A percentile compares a stretch with the other conserved stretches of the same genome.
phyloP scores from a whole-genome alignment of 495 filamentous ascomycete species.

The Penicillium lagena region DNA sequence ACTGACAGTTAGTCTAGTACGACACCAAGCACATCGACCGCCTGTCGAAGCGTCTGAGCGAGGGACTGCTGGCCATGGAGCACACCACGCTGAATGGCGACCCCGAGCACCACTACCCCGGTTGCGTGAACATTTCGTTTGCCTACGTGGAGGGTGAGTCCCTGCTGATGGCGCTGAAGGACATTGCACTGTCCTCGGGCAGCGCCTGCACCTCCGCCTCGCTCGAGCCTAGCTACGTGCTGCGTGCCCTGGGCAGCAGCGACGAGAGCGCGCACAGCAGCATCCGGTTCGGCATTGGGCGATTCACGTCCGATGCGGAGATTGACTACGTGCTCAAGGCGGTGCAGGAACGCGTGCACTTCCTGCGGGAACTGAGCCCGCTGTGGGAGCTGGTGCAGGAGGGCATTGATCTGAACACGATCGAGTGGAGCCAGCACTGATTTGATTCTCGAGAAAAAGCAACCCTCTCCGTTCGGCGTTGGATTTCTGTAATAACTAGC shows the following conservation, averaged over 20 bases:
- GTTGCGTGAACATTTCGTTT: slow-evolving; percentile 97
- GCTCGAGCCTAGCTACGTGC: slow-evolving; percentile 90
- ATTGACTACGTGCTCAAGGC: slow-evolving; percentile 98
- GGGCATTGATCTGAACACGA: slow-evolving; percentile 89
- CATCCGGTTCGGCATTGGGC: slow-evolving; percentile 94
- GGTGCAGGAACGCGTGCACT: slow-evolving; percentile 79
- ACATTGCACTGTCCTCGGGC: slow-evolving; percentile 94
- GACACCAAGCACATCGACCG: slow-evolving; percentile 75
- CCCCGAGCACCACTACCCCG: slow-evolving; percentile 76
- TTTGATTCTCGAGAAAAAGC: not conserved
- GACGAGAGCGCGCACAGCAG: slow-evolving; percentile 97
- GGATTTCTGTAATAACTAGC: too few species aligned
- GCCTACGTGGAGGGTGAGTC: slow-evolving; percentile 98
- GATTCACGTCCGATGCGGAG: slow-evolving; percentile 91
- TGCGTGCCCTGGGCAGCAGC: slow-evolving; percentile 87
- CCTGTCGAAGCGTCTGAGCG: slow-evolving; percentile 76
- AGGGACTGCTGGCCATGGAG: slow-evolving; percentile 79
- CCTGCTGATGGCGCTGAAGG: slow-evolving; percentile 95
- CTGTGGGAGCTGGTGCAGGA: slow-evolving; percentile 98
- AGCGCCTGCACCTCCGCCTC: slow-evolving; percentile 97
- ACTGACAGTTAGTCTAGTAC: slow-evolving; percentile 57
- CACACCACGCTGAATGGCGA: slow-evolving; percentile 91
- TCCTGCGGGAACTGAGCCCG: slow-evolving; percentile 91
- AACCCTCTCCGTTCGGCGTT: too few species aligned
- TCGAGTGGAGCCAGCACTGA: slow-evolving; percentile 86